Base-by-base conservation (phyloP, 805 yeast genomes). In the Wickerhamiella alocasiicola region DNA sequence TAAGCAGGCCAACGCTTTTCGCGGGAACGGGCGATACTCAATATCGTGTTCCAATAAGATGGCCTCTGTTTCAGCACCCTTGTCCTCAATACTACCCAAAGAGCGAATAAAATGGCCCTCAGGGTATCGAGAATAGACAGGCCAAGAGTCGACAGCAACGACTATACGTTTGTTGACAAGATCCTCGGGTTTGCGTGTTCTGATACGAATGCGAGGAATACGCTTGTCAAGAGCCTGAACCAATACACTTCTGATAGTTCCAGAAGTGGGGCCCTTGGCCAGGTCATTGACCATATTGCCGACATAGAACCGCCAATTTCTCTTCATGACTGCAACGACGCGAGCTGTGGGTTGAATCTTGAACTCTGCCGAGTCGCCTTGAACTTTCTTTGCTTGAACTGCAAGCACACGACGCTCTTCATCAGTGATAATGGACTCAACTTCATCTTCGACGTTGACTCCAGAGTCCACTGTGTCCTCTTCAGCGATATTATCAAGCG, bases 61-160 rank as follows among this genome's bases (percentile, higher is more conserved):
- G 1, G 97, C 95, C 56, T 91, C 97, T 9, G 95, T 88, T 62
- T 91, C 99, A 2, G 98, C 97, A 53, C 79, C 82, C 36, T 81
- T 82, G 45, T 85, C 77, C 62, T 91, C 99, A 37, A 88, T 74
- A 15, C 74, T 87, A 48, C 99, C 99, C 24, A 91, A 68, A 31
- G 78, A 70, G 52, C 95, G 72, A 3, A 91, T 88, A 56, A 83
- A 88, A 61, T 91, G 99, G 6, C 98, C 99, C 53, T 81, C 81
- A 4, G 99, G 98, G 49, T 74, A 76, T 45, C 81, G 78, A 5
- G 94, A 81, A 44, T 73, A 68, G 1, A 76, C 63, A 1, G 94
- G 81, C 99, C 99, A 91, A 7, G 85, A 71, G 56, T 91, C 99
- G 31, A 93, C 78, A 0, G 94, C 83, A 16, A 88, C 77, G 6